Conservation (phyloP, 1,284 basidiomycete genomes). For the Boletus smithii region DNA sequence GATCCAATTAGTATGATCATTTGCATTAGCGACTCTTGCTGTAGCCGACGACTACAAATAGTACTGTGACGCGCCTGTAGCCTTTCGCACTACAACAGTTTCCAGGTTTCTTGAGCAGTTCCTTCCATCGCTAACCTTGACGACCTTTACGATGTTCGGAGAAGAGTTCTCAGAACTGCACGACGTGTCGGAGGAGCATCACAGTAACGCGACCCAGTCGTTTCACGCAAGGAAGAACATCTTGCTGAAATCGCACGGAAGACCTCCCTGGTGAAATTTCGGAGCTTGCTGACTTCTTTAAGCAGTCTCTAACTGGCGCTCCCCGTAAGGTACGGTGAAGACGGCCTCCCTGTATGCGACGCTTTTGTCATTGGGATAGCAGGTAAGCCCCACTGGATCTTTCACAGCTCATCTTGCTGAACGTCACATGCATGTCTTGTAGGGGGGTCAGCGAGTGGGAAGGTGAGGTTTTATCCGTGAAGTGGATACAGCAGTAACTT, state of each 20-base stretch:
- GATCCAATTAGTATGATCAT: constrained; percentile 8
- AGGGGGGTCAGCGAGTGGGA: constrained; percentile 92
- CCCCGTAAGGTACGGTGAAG: constrained; percentile 64
- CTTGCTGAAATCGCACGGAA: constrained; percentile 77
- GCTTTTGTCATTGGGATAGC: constrained; percentile 95
- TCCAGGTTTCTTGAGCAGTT: background rate
- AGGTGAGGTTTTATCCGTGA: constrained; percentile 49
- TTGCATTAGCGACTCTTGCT: background rate
- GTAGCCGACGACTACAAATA: constrained; percentile 37
- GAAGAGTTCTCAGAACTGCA: constrained; percentile 28
- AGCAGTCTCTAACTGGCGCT: constrained; percentile 12
- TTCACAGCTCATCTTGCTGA: constrained; percentile 30
- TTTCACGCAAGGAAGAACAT: constrained; percentile 61
- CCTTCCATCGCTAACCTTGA: constrained; percentile 1
- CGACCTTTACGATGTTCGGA: constrained; percentile 23
- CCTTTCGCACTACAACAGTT: constrained; percentile 10
- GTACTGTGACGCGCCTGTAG: constrained; percentile 14
- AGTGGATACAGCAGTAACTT: constrained; percentile 11
- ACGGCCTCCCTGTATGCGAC: constrained; percentile 63
- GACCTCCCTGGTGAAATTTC: constrained; percentile 67
- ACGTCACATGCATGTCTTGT: constrained; percentile 4
- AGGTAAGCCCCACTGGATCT: constrained; percentile 56
- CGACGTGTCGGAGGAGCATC: constrained; percentile 20
- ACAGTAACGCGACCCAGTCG: constrained; percentile 16
- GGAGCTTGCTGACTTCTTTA: constrained; percentile 6